Conservation (phyloP, 768 basidiomycete genomes). For the Kwoniella sp. region DNA sequence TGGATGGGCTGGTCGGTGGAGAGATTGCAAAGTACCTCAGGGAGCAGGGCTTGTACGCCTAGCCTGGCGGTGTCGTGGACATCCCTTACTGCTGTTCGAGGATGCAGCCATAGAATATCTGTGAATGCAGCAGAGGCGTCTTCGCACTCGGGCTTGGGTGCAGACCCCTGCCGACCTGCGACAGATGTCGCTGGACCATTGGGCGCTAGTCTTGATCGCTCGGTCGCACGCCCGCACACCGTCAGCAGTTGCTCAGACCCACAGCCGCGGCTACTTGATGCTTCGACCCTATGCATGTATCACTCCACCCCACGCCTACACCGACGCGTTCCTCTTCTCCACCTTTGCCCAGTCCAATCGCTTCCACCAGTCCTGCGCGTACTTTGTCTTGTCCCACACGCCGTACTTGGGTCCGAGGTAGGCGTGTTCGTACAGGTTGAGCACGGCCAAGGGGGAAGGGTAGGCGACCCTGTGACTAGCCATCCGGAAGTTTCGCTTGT, state of each 20-base stretch:
- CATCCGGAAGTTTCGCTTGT: neutral
- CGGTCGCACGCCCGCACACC: too few species aligned
- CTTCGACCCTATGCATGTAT: neutral
- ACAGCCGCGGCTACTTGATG: too few species aligned
- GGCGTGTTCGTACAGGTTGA: constrained; percentile 46
- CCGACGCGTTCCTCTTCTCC: constrained; percentile 10
- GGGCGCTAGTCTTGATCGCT: too few species aligned
- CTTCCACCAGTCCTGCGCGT: constrained; percentile 46
- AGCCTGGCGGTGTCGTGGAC: too few species aligned
- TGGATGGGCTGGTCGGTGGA: constrained; percentile 53
- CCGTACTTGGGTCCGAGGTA: constrained; percentile 42
- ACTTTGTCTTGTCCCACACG: constrained; percentile 39
- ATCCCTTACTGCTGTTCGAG: too few species aligned
- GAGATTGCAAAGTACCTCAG: constrained; percentile 58
- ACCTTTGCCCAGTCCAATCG: constrained; percentile 42
- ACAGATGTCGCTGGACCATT: too few species aligned
- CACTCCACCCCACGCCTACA: neutral
- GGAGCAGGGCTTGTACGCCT: constrained; percentile 51
- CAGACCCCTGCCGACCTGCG: too few species aligned
- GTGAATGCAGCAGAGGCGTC: too few species aligned
- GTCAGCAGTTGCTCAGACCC: too few species aligned
- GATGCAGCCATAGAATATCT: too few species aligned
- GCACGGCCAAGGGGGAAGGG: constrained; percentile 40
- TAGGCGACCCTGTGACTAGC: constrained; percentile 5
- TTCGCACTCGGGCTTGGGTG: too few species aligned